phyloP scores from a whole-genome alignment of 169 alveolate genomes.

The Amoebophrya sp. region DNA sequence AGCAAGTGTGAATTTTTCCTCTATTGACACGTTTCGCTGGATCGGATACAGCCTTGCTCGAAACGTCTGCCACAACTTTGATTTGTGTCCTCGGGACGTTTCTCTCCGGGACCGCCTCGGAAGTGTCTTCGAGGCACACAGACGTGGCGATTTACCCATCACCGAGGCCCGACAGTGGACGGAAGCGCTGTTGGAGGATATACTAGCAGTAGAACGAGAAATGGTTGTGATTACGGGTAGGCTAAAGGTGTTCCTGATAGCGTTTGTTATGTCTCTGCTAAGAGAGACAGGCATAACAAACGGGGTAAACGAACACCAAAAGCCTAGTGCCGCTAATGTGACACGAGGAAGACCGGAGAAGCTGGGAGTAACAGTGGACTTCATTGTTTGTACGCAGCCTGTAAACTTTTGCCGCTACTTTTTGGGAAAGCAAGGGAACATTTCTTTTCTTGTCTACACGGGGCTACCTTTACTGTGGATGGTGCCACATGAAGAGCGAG shows the following conservation, averaged over 20 bases:
- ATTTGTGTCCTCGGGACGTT: neutral
- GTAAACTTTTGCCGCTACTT: neutral
- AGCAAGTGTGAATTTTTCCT: no score
- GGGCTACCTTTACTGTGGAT: neutral
- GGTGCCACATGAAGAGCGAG: no score
- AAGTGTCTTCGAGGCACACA: neutral
- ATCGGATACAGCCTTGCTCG: neutral
- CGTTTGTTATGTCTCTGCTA: no score
- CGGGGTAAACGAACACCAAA: neutral
- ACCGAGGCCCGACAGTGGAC: no score
- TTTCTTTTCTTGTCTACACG: neutral
- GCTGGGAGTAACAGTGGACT: neutral
- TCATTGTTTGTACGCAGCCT: neutral
- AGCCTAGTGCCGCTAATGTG: neutral
- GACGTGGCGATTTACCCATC: no score
- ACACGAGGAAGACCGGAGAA: neutral
- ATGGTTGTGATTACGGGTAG: no score
- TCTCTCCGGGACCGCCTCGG: neutral
- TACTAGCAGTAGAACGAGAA: no score
- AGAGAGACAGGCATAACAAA: no score
- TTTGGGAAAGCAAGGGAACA: neutral
- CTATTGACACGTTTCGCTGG: no score
- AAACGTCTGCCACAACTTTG: neutral
- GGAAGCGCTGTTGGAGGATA: no score
- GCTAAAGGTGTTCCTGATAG: no score